These are phyloP conservation scores for Raddia distichophylla DNA, from an alignment of 176 grass and related monocot genomes.

Conservation along the genomic window DNA sequence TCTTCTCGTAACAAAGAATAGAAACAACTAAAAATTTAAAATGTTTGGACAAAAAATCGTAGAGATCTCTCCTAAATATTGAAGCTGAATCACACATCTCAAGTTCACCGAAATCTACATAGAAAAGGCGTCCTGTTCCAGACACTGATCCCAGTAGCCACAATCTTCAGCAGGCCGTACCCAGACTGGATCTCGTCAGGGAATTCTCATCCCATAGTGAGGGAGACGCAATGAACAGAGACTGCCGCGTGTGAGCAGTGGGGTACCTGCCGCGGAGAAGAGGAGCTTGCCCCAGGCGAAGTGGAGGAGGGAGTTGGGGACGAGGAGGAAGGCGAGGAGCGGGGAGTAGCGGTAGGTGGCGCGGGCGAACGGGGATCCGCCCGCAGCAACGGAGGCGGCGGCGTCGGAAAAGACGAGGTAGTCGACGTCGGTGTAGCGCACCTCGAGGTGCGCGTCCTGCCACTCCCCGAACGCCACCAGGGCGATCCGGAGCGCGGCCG, in stretches of 20 bases:
- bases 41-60: not conserved
- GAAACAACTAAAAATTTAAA: not conserved
- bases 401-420: conserved; percentile 98
- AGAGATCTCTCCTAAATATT: not conserved
- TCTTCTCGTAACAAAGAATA: not conserved
- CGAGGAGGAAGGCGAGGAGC: conserved; percentile 77
- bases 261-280: conserved; percentile 83
- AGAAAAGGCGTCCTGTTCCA: not conserved
- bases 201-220: not conserved
- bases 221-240: not conserved
- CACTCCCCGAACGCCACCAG: conserved; percentile 74
- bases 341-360: conserved; percentile 90
- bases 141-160: not conserved
- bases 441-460: conserved; percentile 93
- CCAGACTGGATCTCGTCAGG: not conserved
- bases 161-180: not conserved
- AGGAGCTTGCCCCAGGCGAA: conserved; percentile 79
- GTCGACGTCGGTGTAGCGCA: conserved; percentile 88
- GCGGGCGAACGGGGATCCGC: conserved; percentile 81
- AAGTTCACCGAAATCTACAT: not conserved
- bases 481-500: conserved; percentile 54
- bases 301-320: conserved; percentile 77
- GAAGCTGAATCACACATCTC: not conserved
- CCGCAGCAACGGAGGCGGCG: conserved; percentile 62
- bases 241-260: not conserved